Conservation (phyloP, 371 early-diverging fungal genomes). For the Mucor circinelloides region DNA sequence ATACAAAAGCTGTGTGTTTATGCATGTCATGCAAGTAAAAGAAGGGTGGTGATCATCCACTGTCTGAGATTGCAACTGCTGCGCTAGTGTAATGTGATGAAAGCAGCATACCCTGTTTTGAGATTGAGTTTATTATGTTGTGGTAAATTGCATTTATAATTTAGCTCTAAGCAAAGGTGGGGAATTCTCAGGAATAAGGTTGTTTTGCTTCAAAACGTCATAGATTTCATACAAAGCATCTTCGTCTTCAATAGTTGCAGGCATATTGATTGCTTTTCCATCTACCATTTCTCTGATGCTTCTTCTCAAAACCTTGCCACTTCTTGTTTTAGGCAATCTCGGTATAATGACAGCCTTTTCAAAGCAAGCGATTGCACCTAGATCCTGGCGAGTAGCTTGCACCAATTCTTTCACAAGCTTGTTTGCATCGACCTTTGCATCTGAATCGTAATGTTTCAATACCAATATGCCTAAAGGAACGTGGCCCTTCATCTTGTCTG, state of each 20-base stretch:
- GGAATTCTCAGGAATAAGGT: constrained; percentile 13
- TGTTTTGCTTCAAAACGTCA: constrained; percentile 21
- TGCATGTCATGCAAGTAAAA: no score
- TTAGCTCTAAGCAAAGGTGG: constrained; percentile 8
- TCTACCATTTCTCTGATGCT: constrained; percentile 78
- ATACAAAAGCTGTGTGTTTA: no score
- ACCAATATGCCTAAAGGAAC: constrained; percentile 70
- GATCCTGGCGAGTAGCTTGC: constrained; percentile 54
- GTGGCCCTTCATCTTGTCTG: constrained; percentile 70
- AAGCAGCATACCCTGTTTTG: neutral
- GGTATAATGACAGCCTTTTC: constrained; percentile 66
- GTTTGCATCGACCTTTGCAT: constrained; percentile 11
- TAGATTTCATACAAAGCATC: constrained; percentile 63
- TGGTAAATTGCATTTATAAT: neutral
- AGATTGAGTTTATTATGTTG: neutral
- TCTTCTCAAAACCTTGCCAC: constrained; percentile 89
- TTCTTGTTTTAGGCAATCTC: constrained; percentile 91
- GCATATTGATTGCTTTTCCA: constrained; percentile 61
- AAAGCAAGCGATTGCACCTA: constrained; percentile 84
- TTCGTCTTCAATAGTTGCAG: constrained; percentile 86
- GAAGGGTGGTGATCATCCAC: no score
- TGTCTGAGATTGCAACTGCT: no score
- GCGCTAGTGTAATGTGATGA: no score
- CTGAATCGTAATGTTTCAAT: constrained; percentile 35
- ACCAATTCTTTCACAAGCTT: constrained; percentile 52